Percentiles rank a stretch among this genome's conserved stretches.
Conservation (phyloP, 1,284 basidiomycete genomes). For the Trametes versicolor region DNA sequence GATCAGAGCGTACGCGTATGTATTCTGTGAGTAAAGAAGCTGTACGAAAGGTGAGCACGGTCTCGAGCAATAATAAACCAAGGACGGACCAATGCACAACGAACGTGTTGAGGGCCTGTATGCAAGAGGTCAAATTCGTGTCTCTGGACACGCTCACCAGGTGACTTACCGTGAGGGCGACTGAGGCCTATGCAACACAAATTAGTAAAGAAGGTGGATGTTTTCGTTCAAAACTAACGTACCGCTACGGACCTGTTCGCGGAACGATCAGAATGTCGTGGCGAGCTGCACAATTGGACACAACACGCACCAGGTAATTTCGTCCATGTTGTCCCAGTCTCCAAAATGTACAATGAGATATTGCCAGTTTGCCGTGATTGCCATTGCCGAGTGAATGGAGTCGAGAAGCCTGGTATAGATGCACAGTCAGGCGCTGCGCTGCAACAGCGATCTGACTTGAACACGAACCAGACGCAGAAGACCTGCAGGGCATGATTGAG, state of each 20-base stretch:
- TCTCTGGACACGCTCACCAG: slow-evolving; percentile 43
- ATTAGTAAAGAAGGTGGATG: background rate
- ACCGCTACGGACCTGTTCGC: slow-evolving; percentile 30
- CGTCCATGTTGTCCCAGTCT: slow-evolving; percentile 26
- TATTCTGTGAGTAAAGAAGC: slow-evolving; percentile 35
- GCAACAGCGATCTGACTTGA: background rate
- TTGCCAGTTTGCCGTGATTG: slow-evolving; percentile 31
- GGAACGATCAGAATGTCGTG: slow-evolving; percentile 32
- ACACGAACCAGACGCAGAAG: slow-evolving; percentile 31
- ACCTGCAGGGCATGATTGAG: slow-evolving; percentile 24
- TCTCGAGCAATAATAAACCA: background rate
- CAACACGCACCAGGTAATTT: slow-evolving; percentile 30
- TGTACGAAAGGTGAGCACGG: background rate
- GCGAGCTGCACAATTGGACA: background rate
- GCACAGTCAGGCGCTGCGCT: background rate
- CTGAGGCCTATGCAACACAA: slow-evolving; percentile 22
- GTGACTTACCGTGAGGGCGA: slow-evolving; percentile 29
- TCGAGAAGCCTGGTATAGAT: slow-evolving; percentile 26
- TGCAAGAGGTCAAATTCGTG: background rate
- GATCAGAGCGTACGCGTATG: slow-evolving; percentile 28
- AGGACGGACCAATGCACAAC: slow-evolving; percentile 35
- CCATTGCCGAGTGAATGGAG: slow-evolving; percentile 28
- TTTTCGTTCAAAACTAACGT: slow-evolving; percentile 9
- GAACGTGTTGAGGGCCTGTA: slow-evolving; percentile 31
- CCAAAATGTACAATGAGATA: slow-evolving; percentile 32